Evolutionary conservation across 2,329 filamentous ascomycete genomes (phyloP), one percentile per base, ranked within the genome.

Genomic region (Torrubiella hemipterigena): DNA sequence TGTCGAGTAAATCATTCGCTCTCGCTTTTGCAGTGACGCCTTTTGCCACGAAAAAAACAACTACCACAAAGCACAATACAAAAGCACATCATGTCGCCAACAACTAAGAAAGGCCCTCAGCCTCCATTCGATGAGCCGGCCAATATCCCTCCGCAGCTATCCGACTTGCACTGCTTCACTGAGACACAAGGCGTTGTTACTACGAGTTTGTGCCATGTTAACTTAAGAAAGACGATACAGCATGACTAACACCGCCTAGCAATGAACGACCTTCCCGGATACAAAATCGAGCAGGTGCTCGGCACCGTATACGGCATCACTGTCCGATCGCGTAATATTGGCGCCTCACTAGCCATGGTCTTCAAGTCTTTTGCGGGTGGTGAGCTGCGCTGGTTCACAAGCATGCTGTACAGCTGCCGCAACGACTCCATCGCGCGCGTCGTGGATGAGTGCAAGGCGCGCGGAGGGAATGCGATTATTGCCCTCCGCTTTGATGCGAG

Each of bases 251-350:
- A 18, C 17, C 33, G 37, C 5, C 6, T 27, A 59, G 55, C 73
- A 32, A 77, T 75, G 70, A 72, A 69, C 51, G 71, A 77, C 44
- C 52, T 77, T 15, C 72, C 72, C 1, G 71, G 71, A 7, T 76
- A 76, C 50, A 67, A 64, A 38, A 57, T 77, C 29, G 62, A 66
- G 22, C 59, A 59, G 32, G 65, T 74, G 2, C 62, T 77, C 6
- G 73, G 73, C 32, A 64, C 69, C 7, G 65, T 73, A 18, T 73
- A 69, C 50, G 69, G 69, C 8, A 56, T 73, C 26, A 69, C 65
- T 1, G 67, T 73, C 6, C 67, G 67, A 8, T 67, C 65, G 12
- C 66, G 72, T 29, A 77, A 77, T 54, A 65, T 67, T 48, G 71
- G 64, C 5, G 68, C 71, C 3, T 60, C 62, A 23, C 43, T 76